Conservation (phyloP, 2,329 filamentous ascomycete genomes). For the Ophiocordyceps camponoti-saundersi region DNA sequence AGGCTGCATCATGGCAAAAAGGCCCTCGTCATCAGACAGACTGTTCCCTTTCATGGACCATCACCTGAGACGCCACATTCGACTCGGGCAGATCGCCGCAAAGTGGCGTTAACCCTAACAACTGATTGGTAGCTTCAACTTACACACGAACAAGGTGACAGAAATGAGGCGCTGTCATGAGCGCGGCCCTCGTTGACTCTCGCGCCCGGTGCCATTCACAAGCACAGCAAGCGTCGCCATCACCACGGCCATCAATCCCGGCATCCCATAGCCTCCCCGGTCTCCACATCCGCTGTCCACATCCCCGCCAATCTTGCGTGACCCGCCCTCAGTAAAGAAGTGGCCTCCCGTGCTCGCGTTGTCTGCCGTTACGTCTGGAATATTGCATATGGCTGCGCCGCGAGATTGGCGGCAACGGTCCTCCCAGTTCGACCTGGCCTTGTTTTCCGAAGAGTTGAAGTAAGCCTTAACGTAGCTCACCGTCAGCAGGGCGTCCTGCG, state of each 20-base stretch:
- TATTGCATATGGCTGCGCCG: slow-evolving; percentile 8
- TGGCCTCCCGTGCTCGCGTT: slow-evolving; percentile 9
- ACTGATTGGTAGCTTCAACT: neutral
- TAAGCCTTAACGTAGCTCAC: slow-evolving; percentile 62
- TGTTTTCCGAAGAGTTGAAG: slow-evolving; percentile 49
- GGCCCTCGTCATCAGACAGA: neutral
- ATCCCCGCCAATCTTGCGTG: neutral
- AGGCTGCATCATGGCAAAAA: no score
- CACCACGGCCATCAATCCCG: neutral
- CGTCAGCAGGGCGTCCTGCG: slow-evolving; percentile 40
- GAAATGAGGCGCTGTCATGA: neutral
- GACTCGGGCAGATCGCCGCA: neutral
- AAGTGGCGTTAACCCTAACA: neutral
- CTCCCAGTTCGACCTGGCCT: neutral
- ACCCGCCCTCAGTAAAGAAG: slow-evolving; percentile 4
- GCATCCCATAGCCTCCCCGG: neutral
- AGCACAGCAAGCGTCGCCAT: neutral
- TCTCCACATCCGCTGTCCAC: neutral
- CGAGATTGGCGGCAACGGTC: slow-evolving; percentile 1
- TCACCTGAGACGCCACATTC: neutral
- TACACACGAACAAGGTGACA: no score
- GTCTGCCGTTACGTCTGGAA: slow-evolving; percentile 7
- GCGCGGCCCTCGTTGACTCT: neutral
- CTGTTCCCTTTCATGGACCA: neutral
- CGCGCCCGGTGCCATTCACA: neutral